Evolutionary conservation across 169 alveolate genomes (phyloP).

Genomic region (Plasmodium gallinaceum): DNA sequence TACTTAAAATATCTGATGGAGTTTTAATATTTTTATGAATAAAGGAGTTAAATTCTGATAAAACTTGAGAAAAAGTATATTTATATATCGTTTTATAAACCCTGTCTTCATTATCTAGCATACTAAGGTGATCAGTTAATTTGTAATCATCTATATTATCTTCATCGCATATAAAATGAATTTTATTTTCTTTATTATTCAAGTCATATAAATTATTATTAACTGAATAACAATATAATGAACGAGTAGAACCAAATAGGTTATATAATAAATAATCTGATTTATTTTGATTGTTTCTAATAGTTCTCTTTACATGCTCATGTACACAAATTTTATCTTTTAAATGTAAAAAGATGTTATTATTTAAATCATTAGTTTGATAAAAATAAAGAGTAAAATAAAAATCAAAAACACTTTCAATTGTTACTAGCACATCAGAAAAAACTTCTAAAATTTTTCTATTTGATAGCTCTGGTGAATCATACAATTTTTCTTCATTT

Average conservation of each 20-base stretch:
- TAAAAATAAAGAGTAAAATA: conserved; percentile 59
- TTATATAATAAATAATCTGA: conserved; percentile 61
- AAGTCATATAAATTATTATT: conserved; percentile 65
- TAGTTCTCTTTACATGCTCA: conserved; percentile 65
- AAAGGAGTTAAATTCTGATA: conserved; percentile 34
- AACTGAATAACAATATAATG: conserved; percentile 60
- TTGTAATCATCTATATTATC: conserved; percentile 49
- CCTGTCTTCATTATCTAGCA: conserved; percentile 38
- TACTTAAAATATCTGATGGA: conserved; percentile 47
- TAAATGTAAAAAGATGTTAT: conserved; percentile 21
- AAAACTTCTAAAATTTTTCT: conserved; percentile 64
- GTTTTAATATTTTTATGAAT: conserved; percentile 19
- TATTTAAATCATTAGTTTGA: conserved; percentile 56
- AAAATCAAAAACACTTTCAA: conserved; percentile 63
- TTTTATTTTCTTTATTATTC: conserved; percentile 13
- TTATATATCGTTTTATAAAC: conserved; percentile 62
- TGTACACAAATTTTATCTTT: conserved; percentile 65
- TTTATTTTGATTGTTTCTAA: conserved; percentile 61
- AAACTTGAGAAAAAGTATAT: conserved; percentile 63
- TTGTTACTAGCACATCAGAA: conserved; percentile 50
- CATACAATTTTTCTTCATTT: conserved; percentile 68
- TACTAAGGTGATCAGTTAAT: conserved; percentile 34
- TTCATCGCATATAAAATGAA: conserved; percentile 34
- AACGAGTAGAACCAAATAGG: conserved; percentile 56
- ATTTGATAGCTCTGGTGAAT: conserved; percentile 48